These are phyloP conservation scores for Pestalotiopsis sp. DNA, from an alignment of 2,329 filamentous ascomycete genomes.

Conservation along the genomic window DNA sequence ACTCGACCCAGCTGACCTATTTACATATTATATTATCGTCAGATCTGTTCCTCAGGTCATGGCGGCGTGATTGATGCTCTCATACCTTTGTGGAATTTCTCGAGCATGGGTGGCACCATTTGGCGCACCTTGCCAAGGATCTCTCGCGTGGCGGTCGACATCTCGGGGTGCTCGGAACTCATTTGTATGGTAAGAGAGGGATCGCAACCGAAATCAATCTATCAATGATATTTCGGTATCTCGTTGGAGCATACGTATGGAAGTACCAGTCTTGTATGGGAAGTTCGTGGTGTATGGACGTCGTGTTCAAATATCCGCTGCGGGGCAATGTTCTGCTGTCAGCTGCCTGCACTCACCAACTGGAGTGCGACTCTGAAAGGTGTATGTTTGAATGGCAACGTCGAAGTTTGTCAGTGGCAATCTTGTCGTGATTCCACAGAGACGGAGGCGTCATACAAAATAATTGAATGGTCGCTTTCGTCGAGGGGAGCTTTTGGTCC, in stretches of 20 bases:
- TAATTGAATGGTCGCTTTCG: neutral
- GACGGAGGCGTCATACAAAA: too few species aligned
- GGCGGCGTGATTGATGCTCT: neutral
- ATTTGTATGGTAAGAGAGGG: constrained; percentile 14
- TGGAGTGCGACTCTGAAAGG: too few species aligned
- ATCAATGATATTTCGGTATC: neutral
- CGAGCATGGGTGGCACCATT: constrained; percentile 92
- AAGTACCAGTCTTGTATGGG: neutral
- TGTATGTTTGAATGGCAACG: too few species aligned
- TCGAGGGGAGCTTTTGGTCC: constrained; percentile 5
- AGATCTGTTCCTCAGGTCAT: constrained; percentile 63
- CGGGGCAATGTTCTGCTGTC: neutral
- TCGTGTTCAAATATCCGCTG: neutral
- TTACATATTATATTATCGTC: constrained; percentile 86
- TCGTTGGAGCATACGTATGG: neutral
- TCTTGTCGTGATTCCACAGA: too few species aligned
- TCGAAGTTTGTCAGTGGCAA: too few species aligned
- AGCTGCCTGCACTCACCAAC: too few species aligned
- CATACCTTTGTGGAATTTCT: constrained; percentile 92
- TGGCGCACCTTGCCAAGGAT: constrained; percentile 80
- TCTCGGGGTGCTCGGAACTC: constrained; percentile 38
- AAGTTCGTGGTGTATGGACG: neutral
- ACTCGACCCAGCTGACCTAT: constrained; percentile 88
- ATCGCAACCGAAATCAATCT: neutral
- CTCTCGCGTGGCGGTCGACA: constrained; percentile 72